Evolutionary conservation across 257 asterid species (phyloP).

Genomic region (Eucommia ulmoides): DNA sequence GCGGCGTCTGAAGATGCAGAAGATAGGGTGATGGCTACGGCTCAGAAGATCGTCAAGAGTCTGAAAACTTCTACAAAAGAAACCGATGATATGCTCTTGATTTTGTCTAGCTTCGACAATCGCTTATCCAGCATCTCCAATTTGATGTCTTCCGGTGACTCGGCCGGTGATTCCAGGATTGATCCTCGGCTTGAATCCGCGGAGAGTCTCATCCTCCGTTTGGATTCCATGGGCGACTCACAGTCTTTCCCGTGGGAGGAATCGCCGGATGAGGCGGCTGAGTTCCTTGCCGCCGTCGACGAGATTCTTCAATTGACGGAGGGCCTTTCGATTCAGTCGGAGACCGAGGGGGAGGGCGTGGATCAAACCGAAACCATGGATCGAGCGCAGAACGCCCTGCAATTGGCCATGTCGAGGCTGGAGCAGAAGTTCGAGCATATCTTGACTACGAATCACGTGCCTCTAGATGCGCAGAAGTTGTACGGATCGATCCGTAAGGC

Average conservation of each 20-base stretch:
- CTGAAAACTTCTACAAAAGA: neutral
- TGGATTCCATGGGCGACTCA: neutral
- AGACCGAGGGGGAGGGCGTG: constrained; percentile 18
- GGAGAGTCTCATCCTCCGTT: neutral
- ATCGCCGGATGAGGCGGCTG: neutral
- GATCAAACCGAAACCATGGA: constrained; percentile 49
- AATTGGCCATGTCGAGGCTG: constrained; percentile 67
- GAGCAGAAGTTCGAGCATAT: constrained; percentile 84
- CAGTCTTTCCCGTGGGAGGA: neutral
- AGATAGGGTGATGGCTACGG: neutral
- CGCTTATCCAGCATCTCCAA: neutral
- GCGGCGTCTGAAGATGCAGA: neutral
- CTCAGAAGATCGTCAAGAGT: neutral
- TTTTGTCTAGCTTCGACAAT: neutral
- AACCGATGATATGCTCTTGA: neutral
- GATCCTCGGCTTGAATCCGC: neutral
- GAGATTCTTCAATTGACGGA: constrained; percentile 62
- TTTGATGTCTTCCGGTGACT: neutral
- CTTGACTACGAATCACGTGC: constrained; percentile 40
- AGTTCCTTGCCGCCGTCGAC: constrained; percentile 40
- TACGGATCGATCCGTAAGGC: constrained; percentile 29
- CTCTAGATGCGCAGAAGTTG: constrained; percentile 60
- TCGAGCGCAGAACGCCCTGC: constrained; percentile 72
- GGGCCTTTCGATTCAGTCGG: constrained; percentile 32
- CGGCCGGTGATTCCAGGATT: neutral